Conservation (phyloP, 2,329 filamentous ascomycete species). For the Trichophaea hybrida region DNA sequence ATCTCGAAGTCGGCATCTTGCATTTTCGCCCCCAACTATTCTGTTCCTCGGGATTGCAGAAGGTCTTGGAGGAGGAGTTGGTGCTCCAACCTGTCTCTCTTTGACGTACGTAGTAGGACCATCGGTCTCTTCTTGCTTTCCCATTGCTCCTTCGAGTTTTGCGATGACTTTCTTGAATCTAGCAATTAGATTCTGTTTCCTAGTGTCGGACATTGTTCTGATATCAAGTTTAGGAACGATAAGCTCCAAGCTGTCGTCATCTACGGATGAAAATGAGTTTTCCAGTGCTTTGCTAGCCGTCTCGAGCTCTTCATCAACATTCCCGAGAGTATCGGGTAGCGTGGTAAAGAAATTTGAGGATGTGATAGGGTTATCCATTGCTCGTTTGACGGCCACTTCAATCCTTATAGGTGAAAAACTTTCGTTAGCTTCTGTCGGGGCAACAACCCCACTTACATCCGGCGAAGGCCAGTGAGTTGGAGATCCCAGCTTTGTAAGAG, state of each 20-base stretch:
- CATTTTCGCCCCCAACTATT: slow-evolving; percentile 5
- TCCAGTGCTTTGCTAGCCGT: neutral
- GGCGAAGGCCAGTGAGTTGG: slow-evolving; percentile 11
- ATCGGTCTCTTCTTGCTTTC: neutral
- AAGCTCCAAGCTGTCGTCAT: neutral
- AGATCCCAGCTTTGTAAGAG: slow-evolving; percentile 8
- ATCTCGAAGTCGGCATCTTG: slow-evolving; percentile 1
- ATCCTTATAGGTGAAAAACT: slow-evolving; percentile 1
- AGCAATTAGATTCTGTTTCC: neutral
- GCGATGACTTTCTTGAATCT: slow-evolving; percentile 15
- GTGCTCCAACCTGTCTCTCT: slow-evolving; percentile 6
- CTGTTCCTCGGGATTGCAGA: slow-evolving; percentile 9
- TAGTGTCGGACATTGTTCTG: neutral
- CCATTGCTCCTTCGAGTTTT: slow-evolving; percentile 13
- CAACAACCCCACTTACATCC: neutral
- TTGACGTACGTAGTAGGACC: slow-evolving; percentile 4
- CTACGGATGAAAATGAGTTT: neutral
- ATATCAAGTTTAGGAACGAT: neutral
- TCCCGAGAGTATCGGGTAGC: slow-evolving; percentile 7
- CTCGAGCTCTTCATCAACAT: neutral
- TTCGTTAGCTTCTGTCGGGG: neutral
- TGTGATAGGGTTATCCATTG: neutral
- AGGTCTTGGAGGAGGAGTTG: slow-evolving; percentile 12
- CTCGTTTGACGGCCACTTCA: neutral
- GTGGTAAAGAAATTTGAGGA: slow-evolving; percentile 1